Evolutionary conservation across 805 yeast species (phyloP).

Genomic region (Scheffersomyces coipomensis): DNA sequence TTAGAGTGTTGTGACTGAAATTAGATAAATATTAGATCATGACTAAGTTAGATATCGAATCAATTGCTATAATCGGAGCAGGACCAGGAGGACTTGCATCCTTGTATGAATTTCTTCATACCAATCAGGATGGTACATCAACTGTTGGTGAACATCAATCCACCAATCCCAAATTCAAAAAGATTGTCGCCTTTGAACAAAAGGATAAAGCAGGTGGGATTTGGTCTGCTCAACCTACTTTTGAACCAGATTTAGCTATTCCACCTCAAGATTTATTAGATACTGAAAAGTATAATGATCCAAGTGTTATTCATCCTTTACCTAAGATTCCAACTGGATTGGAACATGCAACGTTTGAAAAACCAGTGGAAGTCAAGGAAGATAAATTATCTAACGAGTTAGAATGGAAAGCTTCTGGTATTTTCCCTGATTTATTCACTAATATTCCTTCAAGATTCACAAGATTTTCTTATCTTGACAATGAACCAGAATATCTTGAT

Average conservation of each 20-base stretch:
- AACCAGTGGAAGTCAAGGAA: conserved; percentile 10
- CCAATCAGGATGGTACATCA: conserved; percentile 23
- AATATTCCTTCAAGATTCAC: conserved; percentile 39
- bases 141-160: conserved; percentile 17
- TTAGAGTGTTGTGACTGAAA: no score
- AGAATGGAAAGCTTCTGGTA: conserved; percentile 39
- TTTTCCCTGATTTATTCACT: conserved; percentile 38
- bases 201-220: conserved; percentile 44
- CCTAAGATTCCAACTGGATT: conserved; percentile 12
- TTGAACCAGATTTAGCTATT: conserved; percentile 17
- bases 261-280: conserved; percentile 32
- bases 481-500: conserved; percentile 18
- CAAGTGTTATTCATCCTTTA: conserved; percentile 25
- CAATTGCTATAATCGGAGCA: conserved; percentile 26
- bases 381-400: conserved; percentile 13
- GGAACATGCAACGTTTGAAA: conserved; percentile 12
- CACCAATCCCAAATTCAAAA: conserved; percentile 21
- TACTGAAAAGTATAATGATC: conserved; percentile 28
- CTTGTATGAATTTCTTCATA: conserved; percentile 28
- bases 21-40: no score
- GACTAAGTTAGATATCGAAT: conserved; percentile 13
- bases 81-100: conserved; percentile 37
- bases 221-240: conserved; percentile 34
- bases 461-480: conserved; percentile 33
- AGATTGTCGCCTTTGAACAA: conserved; percentile 45